Evolutionary conservation across 1,284 basidiomycete species (phyloP).

Genomic region (Cerrena zonata): DNA sequence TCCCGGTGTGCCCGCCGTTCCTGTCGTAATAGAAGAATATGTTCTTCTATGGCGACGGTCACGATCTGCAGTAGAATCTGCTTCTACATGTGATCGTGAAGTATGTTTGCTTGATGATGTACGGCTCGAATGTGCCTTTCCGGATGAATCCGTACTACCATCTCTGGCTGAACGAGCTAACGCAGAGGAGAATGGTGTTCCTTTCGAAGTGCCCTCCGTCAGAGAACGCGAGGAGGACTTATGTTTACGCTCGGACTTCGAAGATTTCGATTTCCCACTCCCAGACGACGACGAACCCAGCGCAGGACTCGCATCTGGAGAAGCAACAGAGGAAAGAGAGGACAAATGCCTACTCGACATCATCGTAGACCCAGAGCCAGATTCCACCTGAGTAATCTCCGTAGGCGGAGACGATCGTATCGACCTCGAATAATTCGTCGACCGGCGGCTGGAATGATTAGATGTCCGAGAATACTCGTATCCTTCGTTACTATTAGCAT

Average conservation of each 20-base stretch:
- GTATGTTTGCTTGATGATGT: too few relatives aligned
- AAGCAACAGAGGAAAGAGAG: neutral
- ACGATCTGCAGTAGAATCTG: neutral
- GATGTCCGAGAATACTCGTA: neutral
- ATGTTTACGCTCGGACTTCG: neutral
- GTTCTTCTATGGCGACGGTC: neutral
- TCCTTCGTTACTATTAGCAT: neutral
- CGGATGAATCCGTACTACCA: too few relatives aligned
- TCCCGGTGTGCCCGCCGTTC: neutral
- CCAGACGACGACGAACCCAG: neutral
- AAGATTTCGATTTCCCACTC: neutral
- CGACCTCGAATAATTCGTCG: neutral
- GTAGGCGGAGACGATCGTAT: neutral
- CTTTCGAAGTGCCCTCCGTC: neutral
- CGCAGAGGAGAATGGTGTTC: neutral
- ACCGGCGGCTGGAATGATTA: neutral
- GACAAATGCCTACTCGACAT: neutral
- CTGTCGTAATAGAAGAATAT: neutral
- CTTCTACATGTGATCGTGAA: too few relatives aligned
- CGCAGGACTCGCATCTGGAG: neutral
- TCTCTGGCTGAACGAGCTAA: neutral
- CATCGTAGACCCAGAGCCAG: too few relatives aligned
- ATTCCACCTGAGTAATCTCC: neutral
- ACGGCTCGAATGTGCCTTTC: too few relatives aligned
- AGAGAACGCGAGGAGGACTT: neutral